A percentile compares a stretch with the other conserved stretches of the same genome.
Conservation (phyloP, 768 basidiomycete species). For the Mycena chlorophos region DNA sequence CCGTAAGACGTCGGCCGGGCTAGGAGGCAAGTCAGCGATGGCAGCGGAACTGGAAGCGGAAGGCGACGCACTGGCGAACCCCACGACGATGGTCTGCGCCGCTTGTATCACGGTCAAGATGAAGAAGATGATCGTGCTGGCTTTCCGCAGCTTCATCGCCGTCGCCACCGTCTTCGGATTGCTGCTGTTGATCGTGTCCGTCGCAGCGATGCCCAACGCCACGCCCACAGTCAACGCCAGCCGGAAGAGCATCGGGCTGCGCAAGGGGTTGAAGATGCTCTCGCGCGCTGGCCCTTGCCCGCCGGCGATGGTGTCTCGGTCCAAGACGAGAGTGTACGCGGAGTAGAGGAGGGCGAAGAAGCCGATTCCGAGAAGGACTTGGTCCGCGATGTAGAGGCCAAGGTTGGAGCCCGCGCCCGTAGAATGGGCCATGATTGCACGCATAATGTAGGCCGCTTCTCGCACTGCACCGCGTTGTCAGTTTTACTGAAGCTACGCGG, state of each 20-base stretch:
- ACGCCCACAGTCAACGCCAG: slow-evolving; percentile 31
- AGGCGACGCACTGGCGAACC: neutral
- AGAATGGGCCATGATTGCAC: slow-evolving; percentile 27
- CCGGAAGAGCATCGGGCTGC: slow-evolving; percentile 35
- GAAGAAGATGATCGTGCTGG: slow-evolving; percentile 39
- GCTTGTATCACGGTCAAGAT: slow-evolving; percentile 36
- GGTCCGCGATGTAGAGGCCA: slow-evolving; percentile 13
- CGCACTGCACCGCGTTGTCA: slow-evolving; percentile 35
- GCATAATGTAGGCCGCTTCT: slow-evolving; percentile 39
- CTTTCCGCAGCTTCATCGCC: slow-evolving; percentile 31
- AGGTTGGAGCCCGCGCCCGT: neutral
- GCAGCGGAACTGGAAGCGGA: neutral
- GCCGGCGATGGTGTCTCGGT: slow-evolving; percentile 25
- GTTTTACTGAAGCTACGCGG: neutral
- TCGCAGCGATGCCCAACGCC: slow-evolving; percentile 35
- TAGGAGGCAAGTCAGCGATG: neutral
- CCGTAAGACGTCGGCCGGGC: neutral
- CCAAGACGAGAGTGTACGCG: slow-evolving; percentile 34
- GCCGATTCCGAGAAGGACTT: slow-evolving; percentile 33
- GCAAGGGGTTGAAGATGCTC: slow-evolving; percentile 19
- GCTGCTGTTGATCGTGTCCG: slow-evolving; percentile 19
- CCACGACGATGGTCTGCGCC: slow-evolving; percentile 28
- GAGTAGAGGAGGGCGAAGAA: slow-evolving; percentile 36
- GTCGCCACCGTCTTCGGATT: slow-evolving; percentile 16
- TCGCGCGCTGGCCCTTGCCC: neutral